These are phyloP conservation scores for Phialophora chinensis DNA, from an alignment of 2,329 filamentous ascomycete species.

Conservation along the genomic window DNA sequence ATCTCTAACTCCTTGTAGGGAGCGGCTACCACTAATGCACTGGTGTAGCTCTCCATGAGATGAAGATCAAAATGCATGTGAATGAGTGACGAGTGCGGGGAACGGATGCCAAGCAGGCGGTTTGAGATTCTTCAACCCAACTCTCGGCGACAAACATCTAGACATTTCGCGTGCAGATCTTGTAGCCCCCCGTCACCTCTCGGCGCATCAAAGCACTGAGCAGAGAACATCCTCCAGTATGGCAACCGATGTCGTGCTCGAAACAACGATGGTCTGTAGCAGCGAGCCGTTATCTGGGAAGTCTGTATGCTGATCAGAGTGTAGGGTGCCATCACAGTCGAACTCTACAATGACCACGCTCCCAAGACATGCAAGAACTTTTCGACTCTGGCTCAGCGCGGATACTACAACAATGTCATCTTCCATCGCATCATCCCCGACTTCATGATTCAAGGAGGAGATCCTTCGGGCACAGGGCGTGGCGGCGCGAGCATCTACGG, in stretches of 20 bases:
- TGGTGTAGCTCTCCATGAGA: not conserved
- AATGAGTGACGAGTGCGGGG: slow-evolving; percentile 3
- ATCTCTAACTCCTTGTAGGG: not conserved
- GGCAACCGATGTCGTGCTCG: slow-evolving; percentile 78
- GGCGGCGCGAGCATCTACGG: slow-evolving; percentile 91
- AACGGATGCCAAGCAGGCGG: not conserved
- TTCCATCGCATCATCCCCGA: slow-evolving; percentile 95
- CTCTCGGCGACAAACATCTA: not conserved
- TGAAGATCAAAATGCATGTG: not conserved
- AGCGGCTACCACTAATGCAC: not conserved
- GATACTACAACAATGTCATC: slow-evolving; percentile 84
- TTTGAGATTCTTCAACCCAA: slow-evolving; percentile 4
- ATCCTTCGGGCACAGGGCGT: slow-evolving; percentile 90
- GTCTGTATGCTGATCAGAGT: slow-evolving; percentile 11
- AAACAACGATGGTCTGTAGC: slow-evolving; percentile 79
- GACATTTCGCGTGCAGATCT: not conserved
- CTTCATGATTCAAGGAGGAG: slow-evolving; percentile 96
- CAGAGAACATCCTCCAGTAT: slow-evolving; percentile 52
- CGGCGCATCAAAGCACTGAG: not conserved
- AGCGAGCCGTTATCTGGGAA: not conserved
- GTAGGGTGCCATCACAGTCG: slow-evolving; percentile 81
- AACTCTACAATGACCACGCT: slow-evolving; percentile 89
- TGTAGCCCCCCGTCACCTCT: not conserved
- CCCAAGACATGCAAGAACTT: slow-evolving; percentile 91
- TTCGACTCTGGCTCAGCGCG: slow-evolving; percentile 74